These are phyloP conservation scores for Nicotiana noctiflora DNA, from an alignment of 257 asterid genomes.

Conservation along the genomic window DNA sequence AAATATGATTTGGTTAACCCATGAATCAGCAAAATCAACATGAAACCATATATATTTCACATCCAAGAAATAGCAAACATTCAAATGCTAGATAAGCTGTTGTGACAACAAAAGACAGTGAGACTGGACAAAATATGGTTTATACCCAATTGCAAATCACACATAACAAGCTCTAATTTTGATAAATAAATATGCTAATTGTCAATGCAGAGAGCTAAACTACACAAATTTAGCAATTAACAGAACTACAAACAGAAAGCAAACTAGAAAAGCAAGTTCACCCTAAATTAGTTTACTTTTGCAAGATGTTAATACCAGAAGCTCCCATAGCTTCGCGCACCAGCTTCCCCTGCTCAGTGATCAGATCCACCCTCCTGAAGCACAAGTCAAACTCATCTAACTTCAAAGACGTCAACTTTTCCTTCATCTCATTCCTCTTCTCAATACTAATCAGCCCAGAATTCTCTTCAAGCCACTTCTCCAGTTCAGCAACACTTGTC, in stretches of 20 bases:
- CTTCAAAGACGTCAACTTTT: constrained; percentile 31
- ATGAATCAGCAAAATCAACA: not conserved
- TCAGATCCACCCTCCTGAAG: constrained; percentile 26
- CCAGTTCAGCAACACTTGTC: constrained; percentile 3
- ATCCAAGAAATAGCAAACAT: not conserved
- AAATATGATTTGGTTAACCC: too few relatives aligned
- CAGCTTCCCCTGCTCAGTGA: constrained; percentile 23
- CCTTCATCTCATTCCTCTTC: constrained; percentile 24
- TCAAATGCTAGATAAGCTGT: not conserved
- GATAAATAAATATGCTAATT: not conserved
- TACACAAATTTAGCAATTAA: not conserved
- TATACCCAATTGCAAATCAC: not conserved
- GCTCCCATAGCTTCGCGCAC: constrained; percentile 27
- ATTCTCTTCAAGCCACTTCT: constrained; percentile 27
- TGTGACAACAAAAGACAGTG: not conserved
- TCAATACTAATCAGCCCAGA: constrained; percentile 25
- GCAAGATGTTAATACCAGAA: not conserved
- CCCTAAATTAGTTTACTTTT: not conserved
- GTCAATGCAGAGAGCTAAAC: not conserved
- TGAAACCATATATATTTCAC: not conserved
- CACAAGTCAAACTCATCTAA: constrained; percentile 24
- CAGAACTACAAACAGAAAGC: not conserved
- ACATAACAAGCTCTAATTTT: not conserved
- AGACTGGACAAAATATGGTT: not conserved
- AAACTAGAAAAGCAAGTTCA: not conserved